Percentiles rank a stretch among this genome's conserved stretches.
Evolutionary conservation across 2,329 filamentous ascomycete genomes (phyloP).

Genomic region (Aureobasidium leucospermi): DNA sequence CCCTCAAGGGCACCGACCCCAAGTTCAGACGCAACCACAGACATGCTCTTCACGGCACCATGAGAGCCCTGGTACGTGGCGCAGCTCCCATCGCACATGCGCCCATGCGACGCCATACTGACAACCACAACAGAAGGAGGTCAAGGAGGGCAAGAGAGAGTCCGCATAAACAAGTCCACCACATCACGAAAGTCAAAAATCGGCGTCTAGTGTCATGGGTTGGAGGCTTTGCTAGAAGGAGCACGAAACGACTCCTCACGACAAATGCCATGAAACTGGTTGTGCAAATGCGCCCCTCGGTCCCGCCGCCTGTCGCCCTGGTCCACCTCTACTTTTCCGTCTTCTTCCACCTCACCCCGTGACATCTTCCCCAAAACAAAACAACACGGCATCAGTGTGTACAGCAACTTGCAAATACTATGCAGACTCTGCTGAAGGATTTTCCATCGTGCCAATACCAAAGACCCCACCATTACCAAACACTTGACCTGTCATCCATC

Average conservation of each 20-base stretch:
- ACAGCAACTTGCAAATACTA: conserved; percentile 55
- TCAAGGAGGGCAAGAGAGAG: conserved; percentile 92
- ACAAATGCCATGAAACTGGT: conserved; percentile 16
- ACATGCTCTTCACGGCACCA: conserved; percentile 98
- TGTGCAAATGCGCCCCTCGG: conserved; percentile 5
- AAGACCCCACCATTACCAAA: conserved; percentile 57
- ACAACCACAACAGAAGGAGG: conserved; percentile 69
- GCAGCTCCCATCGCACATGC: not conserved
- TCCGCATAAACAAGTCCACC: conserved; percentile 54
- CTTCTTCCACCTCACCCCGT: not conserved
- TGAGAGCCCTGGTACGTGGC: conserved; percentile 83
- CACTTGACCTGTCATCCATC: conserved; percentile 47
- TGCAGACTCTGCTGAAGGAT: conserved; percentile 61
- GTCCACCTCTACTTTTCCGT: not conserved
- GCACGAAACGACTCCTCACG: conserved; percentile 11
- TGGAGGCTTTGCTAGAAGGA: conserved; percentile 15
- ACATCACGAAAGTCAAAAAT: conserved; percentile 14
- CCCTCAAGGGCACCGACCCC: conserved; percentile 95
- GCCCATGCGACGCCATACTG: conserved; percentile 17
- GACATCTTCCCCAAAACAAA: not conserved
- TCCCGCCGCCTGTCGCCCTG: not conserved
- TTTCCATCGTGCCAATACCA: conserved; percentile 57
- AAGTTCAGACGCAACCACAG: conserved; percentile 99
- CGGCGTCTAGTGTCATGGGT: conserved; percentile 13
- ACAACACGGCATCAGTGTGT: conserved; percentile 59